Evolutionary conservation across 495 filamentous ascomycete species (phyloP).

Genomic region (Parathielavia appendiculata): DNA sequence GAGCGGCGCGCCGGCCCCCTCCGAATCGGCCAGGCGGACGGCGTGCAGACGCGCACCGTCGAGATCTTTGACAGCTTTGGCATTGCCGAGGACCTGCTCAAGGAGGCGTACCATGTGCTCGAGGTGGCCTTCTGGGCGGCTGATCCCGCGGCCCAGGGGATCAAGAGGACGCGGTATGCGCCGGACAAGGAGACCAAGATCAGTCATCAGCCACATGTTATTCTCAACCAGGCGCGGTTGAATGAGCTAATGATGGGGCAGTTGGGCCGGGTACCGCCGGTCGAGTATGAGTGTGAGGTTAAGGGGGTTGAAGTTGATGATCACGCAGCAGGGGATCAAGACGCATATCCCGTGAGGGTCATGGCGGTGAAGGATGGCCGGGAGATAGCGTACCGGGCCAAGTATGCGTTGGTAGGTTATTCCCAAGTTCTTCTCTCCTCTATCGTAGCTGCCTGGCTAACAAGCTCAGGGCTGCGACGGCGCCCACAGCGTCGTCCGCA

Average conservation of each 20-base stretch:
- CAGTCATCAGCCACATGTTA: slow-evolving; percentile 66
- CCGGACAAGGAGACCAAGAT: slow-evolving; percentile 60
- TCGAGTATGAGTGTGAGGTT: slow-evolving; percentile 61
- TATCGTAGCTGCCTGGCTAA: slow-evolving; percentile 10
- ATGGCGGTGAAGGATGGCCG: slow-evolving; percentile 48
- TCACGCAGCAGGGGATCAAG: slow-evolving; percentile 33
- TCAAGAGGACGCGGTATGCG: slow-evolving; percentile 50
- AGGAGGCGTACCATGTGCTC: slow-evolving; percentile 63
- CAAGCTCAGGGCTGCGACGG: slow-evolving; percentile 64
- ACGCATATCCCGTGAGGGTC: slow-evolving; percentile 51
- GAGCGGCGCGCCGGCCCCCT: slow-evolving; percentile 59
- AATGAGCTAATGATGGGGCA: slow-evolving; percentile 57
- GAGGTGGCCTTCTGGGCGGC: slow-evolving; percentile 62
- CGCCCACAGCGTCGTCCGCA: slow-evolving; percentile 64
- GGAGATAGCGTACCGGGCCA: slow-evolving; percentile 53
- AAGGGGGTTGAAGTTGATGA: slow-evolving; percentile 50
- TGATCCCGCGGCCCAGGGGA: slow-evolving; percentile 21
- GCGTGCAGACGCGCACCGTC: slow-evolving; percentile 72
- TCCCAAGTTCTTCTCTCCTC: not conserved
- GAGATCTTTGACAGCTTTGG: slow-evolving; percentile 80
- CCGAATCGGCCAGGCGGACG: slow-evolving; percentile 70
- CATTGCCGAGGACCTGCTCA: slow-evolving; percentile 62
- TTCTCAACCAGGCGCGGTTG: slow-evolving; percentile 70
- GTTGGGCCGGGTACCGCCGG: slow-evolving; percentile 42
- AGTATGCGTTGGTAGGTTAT: slow-evolving; percentile 60